A percentile compares a stretch with the other conserved stretches of the same genome.
phyloP scores from a whole-genome alignment of 83 land plant genomes.

The Picea engelmannii region DNA sequence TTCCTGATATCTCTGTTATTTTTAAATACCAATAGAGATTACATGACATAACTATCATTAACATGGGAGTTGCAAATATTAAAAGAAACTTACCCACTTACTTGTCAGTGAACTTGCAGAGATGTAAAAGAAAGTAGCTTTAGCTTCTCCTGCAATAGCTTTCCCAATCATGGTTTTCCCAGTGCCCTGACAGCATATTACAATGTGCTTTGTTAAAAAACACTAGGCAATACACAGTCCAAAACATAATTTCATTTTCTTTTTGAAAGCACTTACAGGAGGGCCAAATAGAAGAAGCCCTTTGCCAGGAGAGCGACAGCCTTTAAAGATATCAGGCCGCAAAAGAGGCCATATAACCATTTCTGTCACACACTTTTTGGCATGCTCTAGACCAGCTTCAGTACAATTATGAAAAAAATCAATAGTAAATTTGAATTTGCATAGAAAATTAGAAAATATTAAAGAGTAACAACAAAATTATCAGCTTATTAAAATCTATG shows the following conservation, averaged over 20 bases:
- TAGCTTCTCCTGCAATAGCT: slow-evolving; percentile 99
- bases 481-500: background rate
- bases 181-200: slow-evolving; percentile 69
- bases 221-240: background rate
- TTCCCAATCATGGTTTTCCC: slow-evolving; percentile 99
- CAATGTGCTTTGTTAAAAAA: background rate
- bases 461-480: background rate
- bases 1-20: background rate
- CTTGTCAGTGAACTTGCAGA: slow-evolving; percentile 99
- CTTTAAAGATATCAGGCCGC: slow-evolving; percentile 96
- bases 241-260: background rate
- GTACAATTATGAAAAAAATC: slow-evolving; percentile 9
- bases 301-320: slow-evolving; percentile 98
- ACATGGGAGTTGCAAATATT: background rate
- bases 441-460: background rate
- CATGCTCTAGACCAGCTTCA: slow-evolving; percentile 99
- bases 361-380: slow-evolving; percentile 97
- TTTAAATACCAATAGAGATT: no score
- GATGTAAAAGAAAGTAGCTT: slow-evolving; percentile 98
- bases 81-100: slow-evolving; percentile 86
- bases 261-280: slow-evolving; percentile 66
- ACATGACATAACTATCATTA: no score
- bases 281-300: slow-evolving; percentile 99
- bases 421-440: background rate
- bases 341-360: slow-evolving; percentile 99